Conservation (phyloP, 2,329 filamentous ascomycete species). For the Verticillium tricorpus region DNA sequence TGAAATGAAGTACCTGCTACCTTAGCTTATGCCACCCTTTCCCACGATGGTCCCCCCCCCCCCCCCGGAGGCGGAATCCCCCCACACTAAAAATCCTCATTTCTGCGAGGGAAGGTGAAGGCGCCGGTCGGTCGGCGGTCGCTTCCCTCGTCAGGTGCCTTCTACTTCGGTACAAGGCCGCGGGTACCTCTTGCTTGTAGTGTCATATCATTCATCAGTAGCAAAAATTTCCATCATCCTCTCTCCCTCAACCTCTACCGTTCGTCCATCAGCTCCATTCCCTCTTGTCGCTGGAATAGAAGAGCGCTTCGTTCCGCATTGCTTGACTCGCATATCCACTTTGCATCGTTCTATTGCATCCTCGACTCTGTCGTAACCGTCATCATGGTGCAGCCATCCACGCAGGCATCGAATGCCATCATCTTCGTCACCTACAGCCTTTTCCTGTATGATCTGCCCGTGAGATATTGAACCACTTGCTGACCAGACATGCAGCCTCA, state of each 20-base stretch:
- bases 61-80: background rate
- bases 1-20: background rate
- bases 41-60: background rate
- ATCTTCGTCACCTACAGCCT: slow-evolving; percentile 75
- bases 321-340: background rate
- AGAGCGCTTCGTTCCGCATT: background rate
- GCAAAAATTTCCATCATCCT: background rate
- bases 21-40: background rate
- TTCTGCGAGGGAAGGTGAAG: background rate
- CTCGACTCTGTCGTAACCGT: background rate
- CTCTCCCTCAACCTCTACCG: background rate
- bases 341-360: background rate
- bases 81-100: background rate
- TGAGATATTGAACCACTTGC: background rate
- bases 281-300: background rate
- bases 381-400: slow-evolving; percentile 70
- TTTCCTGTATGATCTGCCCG: slow-evolving; percentile 57
- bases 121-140: background rate
- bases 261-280: background rate
- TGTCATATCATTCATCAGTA: background rate
- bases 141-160: background rate
- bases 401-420: slow-evolving; percentile 73
- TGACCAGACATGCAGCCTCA: slow-evolving; percentile 39
- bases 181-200: background rate
- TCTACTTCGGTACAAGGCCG: background rate